A percentile compares a stretch with the other conserved stretches of the same genome.
Conservation (phyloP, 257 asterid species). For the Lycium barbarum region DNA sequence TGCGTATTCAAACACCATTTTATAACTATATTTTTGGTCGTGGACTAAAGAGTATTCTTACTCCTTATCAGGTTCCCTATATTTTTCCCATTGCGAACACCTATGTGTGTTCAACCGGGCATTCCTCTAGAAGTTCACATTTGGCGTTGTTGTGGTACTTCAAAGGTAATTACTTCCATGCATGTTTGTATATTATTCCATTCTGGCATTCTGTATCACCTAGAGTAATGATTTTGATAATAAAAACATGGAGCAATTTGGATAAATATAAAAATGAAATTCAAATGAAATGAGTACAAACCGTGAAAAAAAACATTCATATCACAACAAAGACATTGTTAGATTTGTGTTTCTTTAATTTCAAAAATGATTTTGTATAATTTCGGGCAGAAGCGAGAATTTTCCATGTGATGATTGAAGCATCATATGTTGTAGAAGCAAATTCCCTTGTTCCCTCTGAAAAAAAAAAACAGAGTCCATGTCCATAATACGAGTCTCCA, state of each 20-base stretch:
- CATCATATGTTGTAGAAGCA: slow-evolving; percentile 8
- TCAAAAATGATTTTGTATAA: not conserved
- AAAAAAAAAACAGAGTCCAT: not conserved
- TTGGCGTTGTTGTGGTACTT: slow-evolving; percentile 92
- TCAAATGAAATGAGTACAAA: too few relatives aligned
- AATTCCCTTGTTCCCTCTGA: not conserved
- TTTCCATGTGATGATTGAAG: not conserved
- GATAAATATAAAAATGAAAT: too few relatives aligned
- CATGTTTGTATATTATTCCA: not conserved
- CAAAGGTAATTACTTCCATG: slow-evolving; percentile 64
- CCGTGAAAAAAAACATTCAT: too few relatives aligned
- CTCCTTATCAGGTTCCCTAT: slow-evolving; percentile 77
- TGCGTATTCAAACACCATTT: not conserved
- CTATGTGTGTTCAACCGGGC: slow-evolving; percentile 64
- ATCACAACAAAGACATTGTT: too few relatives aligned
- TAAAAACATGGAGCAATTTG: not conserved
- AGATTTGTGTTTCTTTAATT: too few relatives aligned
- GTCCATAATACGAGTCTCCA: slow-evolving; percentile 3
- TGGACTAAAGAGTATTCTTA: slow-evolving; percentile 22
- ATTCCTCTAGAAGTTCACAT: slow-evolving; percentile 78
- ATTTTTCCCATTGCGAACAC: slow-evolving; percentile 91
- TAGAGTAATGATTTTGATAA: not conserved
- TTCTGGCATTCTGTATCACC: slow-evolving; percentile 1
- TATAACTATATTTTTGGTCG: not conserved
- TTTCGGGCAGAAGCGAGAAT: not conserved